Base-by-base conservation (phyloP, 2,329 filamentous ascomycete species). In the Cladophialophora yegresii region DNA sequence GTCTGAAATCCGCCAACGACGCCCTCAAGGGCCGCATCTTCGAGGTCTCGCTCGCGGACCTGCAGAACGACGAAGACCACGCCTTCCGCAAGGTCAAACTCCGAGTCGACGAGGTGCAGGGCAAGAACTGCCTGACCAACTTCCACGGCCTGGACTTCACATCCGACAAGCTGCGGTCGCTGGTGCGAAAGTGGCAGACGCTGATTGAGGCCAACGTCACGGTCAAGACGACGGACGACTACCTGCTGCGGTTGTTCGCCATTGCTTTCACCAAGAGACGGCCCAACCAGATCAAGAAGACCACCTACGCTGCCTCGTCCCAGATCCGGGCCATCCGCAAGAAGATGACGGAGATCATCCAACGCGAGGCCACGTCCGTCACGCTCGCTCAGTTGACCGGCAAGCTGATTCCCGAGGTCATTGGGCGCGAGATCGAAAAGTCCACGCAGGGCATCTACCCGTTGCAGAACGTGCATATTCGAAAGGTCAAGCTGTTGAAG, bases 71-170 rank as follows among this genome's bases (percentile, higher is more conserved):
- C 80, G 95, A 99, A 87, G 95, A 98, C 84, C 95, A 99, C 83
- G 88, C 95, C 68, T 99, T 98, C 91, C 93, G 95, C 85, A 99
- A 99, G 88, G 87, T 99, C 81, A 96, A 96, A 87, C 92, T 99
- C 79, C 89, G 95, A 73, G 91, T 98, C 76, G 95, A 99, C 79
- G 95, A 99, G 85, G 89, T 99, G 71, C 95, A 99, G 85, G 95
- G 95, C 86, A 97, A 97, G 89, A 98, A 96, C 89, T 98, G 95
- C 86, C 85, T 99, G 82, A 98, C 95, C 87, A 97, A 97, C 89
- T 99, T 99, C 90, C 93, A 99, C 89, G 95, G 95, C 75, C 89
- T 99, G 80, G 95, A 99, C 85, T 98, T 99, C 90, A 99, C 95
- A 80, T 97, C 95, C 75, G 95, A 99, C 89, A 99, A 99, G 88